phyloP scores from a whole-genome alignment of 2,329 filamentous ascomycete species.

The Calonectria montana region DNA sequence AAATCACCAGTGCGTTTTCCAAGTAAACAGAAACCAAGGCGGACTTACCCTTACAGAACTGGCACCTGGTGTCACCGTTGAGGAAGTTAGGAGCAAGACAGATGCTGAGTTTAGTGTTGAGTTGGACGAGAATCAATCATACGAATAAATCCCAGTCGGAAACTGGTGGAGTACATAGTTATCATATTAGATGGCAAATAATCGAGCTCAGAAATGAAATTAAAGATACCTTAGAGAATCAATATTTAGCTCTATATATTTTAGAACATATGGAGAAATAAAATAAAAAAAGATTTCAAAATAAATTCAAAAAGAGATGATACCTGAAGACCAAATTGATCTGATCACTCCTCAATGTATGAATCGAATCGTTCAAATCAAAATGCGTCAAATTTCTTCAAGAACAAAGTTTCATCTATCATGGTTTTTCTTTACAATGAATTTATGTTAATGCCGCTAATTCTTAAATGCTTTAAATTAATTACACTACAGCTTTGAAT shows the following conservation, averaged over 20 bases:
- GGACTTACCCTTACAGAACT: constrained; percentile 76
- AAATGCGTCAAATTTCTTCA: no score
- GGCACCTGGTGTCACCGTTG: constrained; percentile 74
- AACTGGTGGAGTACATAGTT: neutral
- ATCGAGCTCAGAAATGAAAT: neutral
- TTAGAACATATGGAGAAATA: neutral
- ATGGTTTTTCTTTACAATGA: neutral
- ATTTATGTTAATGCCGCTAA: neutral
- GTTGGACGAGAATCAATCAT: neutral
- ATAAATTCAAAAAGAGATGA: neutral
- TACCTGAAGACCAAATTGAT: neutral
- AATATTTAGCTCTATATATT: neutral
- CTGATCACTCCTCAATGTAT: neutral
- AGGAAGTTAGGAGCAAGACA: constrained; percentile 77
- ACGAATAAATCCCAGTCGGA: neutral
- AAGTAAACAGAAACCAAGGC: constrained; percentile 72
- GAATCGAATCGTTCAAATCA: neutral
- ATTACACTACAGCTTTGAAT: constrained; percentile 34
- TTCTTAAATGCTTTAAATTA: constrained; percentile 9
- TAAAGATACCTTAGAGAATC: neutral
- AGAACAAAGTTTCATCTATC: no score
- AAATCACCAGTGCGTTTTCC: constrained; percentile 70
- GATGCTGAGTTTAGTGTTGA: constrained; percentile 72
- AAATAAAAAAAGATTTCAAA: neutral
- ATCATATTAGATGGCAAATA: neutral